Base-by-base conservation (phyloP, 805 yeast species). In the Saccharomycopsis olivae region DNA sequence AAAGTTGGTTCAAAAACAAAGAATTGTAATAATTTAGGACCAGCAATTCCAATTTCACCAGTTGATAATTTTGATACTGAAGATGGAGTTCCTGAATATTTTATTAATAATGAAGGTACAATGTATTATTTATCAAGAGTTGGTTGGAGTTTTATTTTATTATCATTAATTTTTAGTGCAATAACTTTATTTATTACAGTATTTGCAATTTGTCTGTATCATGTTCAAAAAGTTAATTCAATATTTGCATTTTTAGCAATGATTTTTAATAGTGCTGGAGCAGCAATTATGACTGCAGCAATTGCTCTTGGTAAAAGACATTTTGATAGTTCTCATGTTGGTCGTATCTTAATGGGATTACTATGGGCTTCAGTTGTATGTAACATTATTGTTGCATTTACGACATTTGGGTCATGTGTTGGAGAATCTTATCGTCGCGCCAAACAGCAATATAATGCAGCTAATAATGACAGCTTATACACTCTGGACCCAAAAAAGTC, bases 1-100 rank as follows among this genome's bases (percentile, higher is more conserved):
- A 55, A 51, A 29, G 53, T 51, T 13, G 66, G 69, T 47, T 71
- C 72, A 40, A 47, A 54, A 32, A 66, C 75, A 58, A 33, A 50
- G 21, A 54, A 66, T 49, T 86, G 86, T 61, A 57, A 74, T 33
- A 43, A 58, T 16, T 69, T 69, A 53, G 55, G 58, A 34, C 81
- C 96, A 15, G 96, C 84, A n/a, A 78, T 68, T 60, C 86, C 95
- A 32, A 75, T 87, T 55, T 82, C 94, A 19, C 96, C 96, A 21
- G 71, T 59, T 35, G 75, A 73, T 51, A 84, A 85, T 63, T 86
- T 86, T 51, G 14, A 17, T 20, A 65, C 78, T 53, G 24, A 27
- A 17, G 21, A 28, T 4, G 32, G 35, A n/a, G 40, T 45, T 23
- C 44, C 46, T 9, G 14, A 54, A 2, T 60, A 61, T 19, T 77